Base-by-base conservation (phyloP, 768 basidiomycete genomes). In the Pleurotus giganteus region DNA sequence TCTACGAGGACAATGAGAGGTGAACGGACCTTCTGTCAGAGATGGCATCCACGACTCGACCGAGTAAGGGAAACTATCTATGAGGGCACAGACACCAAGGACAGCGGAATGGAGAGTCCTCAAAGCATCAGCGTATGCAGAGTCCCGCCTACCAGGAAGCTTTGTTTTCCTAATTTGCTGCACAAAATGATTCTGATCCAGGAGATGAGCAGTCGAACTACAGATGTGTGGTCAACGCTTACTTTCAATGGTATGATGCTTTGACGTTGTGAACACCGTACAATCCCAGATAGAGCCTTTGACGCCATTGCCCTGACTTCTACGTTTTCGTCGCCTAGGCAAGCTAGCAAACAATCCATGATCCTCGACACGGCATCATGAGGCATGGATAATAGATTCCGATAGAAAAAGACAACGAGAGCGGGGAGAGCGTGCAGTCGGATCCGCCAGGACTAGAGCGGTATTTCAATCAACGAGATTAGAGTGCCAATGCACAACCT, bases 61-160 rank as follows among this genome's bases (percentile, higher is more conserved):
- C 9, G 94, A 93, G 73, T 96, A 97, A 11, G 95, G 95, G 70
- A 89, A 90, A 55, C 94, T 95, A 66, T 93, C 91, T 47, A 98
- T 82, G 42, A 98, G 77, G 8, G 95, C 91, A 62, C 91, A 91
- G 49, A 94, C 77, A 27, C 95, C 95, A 47, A 98, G 80, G 51
- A 98, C 88, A 4, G 91, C 94, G 27, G 91, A 91, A 66, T 97
- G 94, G 54, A 95, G 76, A 45, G 80, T 78, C 43, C 85, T 82
- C 60, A 94, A 66, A 11, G 83, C 78, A 53, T 85, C 83, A n/a
- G 85, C 80, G 63, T 95, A 95, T 13, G 72, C 66, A 34, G 87
- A 79, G 58, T 91, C 84, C 41, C 82, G 77, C 60, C 93, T 78
- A 52, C 76, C 69, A 19, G 93, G 92, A 42, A 96, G 71, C 51